Base-by-base conservation (phyloP, 1,284 basidiomycete species). In the Moesziomyces sp. region DNA sequence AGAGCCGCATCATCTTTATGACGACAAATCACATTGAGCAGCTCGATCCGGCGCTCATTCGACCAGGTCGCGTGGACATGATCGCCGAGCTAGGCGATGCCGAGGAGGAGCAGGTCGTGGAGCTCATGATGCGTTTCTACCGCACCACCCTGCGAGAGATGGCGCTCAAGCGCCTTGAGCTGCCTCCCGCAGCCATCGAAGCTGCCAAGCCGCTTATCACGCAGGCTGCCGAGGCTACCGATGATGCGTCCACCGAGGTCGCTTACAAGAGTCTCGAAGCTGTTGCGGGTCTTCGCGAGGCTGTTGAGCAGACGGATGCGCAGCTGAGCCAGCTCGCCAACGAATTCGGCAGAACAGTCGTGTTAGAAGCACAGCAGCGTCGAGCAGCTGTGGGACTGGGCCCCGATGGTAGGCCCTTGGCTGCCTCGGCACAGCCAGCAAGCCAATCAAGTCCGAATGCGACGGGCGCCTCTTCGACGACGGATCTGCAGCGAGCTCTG, bases 1-100 rank as follows among this genome's bases (percentile, higher is more conserved):
- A 85, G 26, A 94, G 97, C 81, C 90, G 97, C n/a, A 92, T 99
- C 81, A 90, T 99, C 45, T 99, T 99, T 85, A 93, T 99, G 92
- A 99, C 96, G 1, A 99, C 96, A n/a, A 99, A 99, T 85, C 96
- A 98, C 80, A 85, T 93, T 44, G 82, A 84, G 62, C 70, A 71
- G 40, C 73, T 84, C 21, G 94, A 96, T 80, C 91, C 93, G 10
- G 96, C 97, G 0, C 89, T 99, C 42, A 94, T 99, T 76, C 90
- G 96, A 54, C 96, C 96, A 0, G 96, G 96, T 1, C 89, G 96
- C 10, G 94, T 99, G 40, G 96, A 99, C 84, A 85, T 98, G 46
- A 89, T 90, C 30, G 89, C 92, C 72, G 86, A 93, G 46, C 88
- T 99, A 40, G 94, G 92, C 82, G 93, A 99, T 80, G 94, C 97